A percentile compares a stretch with the other conserved stretches of the same genome.
Conservation (phyloP, 169 alveolate species). For the Plasmodium cynomolgi region DNA sequence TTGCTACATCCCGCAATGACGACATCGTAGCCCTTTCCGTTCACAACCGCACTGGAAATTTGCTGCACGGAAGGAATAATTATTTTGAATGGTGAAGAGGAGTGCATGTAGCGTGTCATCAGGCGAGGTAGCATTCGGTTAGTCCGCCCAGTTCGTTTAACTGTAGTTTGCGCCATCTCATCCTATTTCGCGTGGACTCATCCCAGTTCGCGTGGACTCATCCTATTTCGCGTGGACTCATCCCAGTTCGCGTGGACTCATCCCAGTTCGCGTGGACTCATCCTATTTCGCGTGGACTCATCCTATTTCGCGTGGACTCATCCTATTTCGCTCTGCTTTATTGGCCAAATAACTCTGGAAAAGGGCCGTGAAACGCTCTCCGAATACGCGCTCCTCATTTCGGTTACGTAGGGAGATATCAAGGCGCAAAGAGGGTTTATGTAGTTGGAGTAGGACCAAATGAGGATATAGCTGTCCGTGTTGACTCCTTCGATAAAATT, state of each 20-base stretch:
- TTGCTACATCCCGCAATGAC: conserved; percentile 72
- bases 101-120: not conserved
- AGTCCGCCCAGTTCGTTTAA: not conserved
- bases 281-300: too few species aligned
- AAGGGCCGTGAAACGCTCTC: not conserved
- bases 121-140: not conserved
- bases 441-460: conserved; percentile 65
- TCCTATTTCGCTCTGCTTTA: not conserved
- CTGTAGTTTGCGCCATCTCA: too few species aligned
- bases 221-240: too few species aligned
- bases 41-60: conserved; percentile 66
- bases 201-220: too few species aligned
- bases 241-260: too few species aligned
- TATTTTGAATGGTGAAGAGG: not conserved
- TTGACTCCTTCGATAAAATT: conserved; percentile 69
- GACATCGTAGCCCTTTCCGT: conserved; percentile 46
- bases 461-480: conserved; percentile 69
- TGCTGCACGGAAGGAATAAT: conserved; percentile 21
- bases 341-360: not conserved
- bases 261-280: too few species aligned
- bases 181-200: too few species aligned
- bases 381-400: not conserved
- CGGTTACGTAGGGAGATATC: conserved; percentile 69
- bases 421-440: conserved; percentile 60
- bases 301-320: not conserved